A percentile compares a stretch with the other conserved stretches of the same genome.
These are phyloP conservation scores for Lanmaoa pseudosensibilis DNA, from an alignment of 768 basidiomycete genomes.

Conservation along the genomic window DNA sequence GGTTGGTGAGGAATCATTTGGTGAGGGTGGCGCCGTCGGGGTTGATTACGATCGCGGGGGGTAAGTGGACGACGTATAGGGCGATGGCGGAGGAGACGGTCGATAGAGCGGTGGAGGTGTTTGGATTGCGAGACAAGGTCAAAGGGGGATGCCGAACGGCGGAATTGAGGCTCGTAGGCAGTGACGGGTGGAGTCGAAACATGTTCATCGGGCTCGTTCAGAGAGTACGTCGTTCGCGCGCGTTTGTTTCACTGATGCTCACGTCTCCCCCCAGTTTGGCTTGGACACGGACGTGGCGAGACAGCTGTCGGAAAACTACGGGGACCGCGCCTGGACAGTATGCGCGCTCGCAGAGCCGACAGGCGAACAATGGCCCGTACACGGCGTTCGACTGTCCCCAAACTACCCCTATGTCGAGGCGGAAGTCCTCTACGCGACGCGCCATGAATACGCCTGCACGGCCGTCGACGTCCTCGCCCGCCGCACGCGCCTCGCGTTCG, in stretches of 20 bases:
- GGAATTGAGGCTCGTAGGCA: constrained; percentile 80
- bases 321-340: constrained; percentile 95
- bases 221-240: constrained; percentile 48
- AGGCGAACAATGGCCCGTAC: constrained; percentile 79
- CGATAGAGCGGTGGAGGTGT: constrained; percentile 80
- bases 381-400: constrained; percentile 69
- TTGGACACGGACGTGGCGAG: constrained; percentile 89
- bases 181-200: constrained; percentile 90
- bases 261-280: constrained; percentile 59
- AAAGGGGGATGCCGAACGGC: constrained; percentile 75
- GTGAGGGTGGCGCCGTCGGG: constrained; percentile 80
- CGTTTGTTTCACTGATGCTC: neutral
- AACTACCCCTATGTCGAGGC: constrained; percentile 91
- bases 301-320: constrained; percentile 92
- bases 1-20: constrained; percentile 91
- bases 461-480: constrained; percentile 92
- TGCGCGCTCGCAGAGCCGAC: constrained; percentile 78
- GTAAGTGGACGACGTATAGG: constrained; percentile 98
- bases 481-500: constrained; percentile 90
- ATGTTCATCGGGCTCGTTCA: constrained; percentile 98
- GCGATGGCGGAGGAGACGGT: constrained; percentile 96
- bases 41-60: constrained; percentile 91
- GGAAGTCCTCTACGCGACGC: constrained; percentile 86
- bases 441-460: constrained; percentile 90
- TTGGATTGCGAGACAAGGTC: constrained; percentile 56